Base-by-base conservation (phyloP, 306 rosid species). In the Sindora glabra region DNA sequence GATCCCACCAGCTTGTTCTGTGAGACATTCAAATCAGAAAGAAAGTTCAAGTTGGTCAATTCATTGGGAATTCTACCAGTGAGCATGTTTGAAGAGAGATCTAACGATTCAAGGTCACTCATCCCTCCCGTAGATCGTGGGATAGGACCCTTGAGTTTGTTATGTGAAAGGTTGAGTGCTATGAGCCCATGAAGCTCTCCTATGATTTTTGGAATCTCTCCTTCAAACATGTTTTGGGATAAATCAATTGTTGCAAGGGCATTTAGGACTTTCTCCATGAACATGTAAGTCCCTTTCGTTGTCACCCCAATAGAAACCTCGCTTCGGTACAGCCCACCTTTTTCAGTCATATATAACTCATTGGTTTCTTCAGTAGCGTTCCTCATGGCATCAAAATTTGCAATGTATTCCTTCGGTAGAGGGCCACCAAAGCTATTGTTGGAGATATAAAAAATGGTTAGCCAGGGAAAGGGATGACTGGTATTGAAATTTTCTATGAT, bases 41-140 rank as follows among this genome's bases (percentile, higher is more conserved):
- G 34, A 21, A 67, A 3, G 52, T 47, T n/a, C 8, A 72, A n/a
- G 41, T 3, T 48, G 10, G 13, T 21, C 37, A 72, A 23, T 45
- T 72, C 55, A 11, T 2, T 0, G 1, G 77, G 77, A 48, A 73
- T 58, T 1, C 16, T 5, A 6, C 73, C 73, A 0, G 4, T 2
- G 2, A 58, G 36, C 39, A 23, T 14, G 16, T 65, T 73, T 42
- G 53, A 62, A 7, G 75, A 68, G 23, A 74, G 79, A 17, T 62
- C 79, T 16, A 74, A 25, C 54, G 47, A 62, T 48, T 74, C 63
- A 0, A 74, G 46, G 27, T 47, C 46, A 4, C 5, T 21, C 62
- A 74, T 41, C 9, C 62, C 56, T 2, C 36, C 48, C 7, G 68
- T 8, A 0, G 51, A 47, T 1, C 23, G 3, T 5, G 74, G 74